A percentile compares a stretch with the other conserved stretches of the same genome.
phyloP scores from a whole-genome alignment of 352 stramenopile genomes.

The Phytophthora sansomeana region DNA sequence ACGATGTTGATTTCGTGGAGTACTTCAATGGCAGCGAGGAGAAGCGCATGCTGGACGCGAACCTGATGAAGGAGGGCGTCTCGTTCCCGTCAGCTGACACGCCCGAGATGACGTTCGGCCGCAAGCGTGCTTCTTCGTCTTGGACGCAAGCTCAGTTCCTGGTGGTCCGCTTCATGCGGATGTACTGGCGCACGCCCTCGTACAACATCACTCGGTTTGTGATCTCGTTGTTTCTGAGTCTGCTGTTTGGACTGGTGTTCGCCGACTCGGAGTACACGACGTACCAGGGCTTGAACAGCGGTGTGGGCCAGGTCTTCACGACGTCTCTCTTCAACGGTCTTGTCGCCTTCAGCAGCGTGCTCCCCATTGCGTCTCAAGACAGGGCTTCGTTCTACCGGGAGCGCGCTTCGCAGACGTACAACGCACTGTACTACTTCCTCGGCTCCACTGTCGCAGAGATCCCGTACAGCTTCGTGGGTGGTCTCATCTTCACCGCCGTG shows the following conservation, averaged over 20 bases:
- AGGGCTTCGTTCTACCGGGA: conserved; percentile 69
- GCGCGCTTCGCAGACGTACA: conserved; percentile 85
- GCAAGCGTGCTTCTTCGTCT: conserved; percentile 37
- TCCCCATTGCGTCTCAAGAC: conserved; percentile 80
- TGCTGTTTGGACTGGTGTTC: conserved; percentile 76
- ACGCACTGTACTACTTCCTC: conserved; percentile 60
- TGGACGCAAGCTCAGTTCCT: conserved; percentile 41
- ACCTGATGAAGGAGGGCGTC: conserved; percentile 44
- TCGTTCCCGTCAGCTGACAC: conserved; percentile 33
- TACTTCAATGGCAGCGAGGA: conserved; percentile 43
- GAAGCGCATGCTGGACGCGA: conserved; percentile 33
- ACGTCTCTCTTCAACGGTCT: conserved; percentile 81
- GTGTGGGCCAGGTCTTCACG: conserved; percentile 84
- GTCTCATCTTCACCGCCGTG: conserved; percentile 52
- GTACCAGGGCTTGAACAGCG: conserved; percentile 47
- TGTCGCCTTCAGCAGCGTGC: conserved; percentile 65
- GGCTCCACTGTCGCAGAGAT: conserved; percentile 62
- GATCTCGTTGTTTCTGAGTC: conserved; percentile 55
- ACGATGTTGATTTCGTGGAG: conserved; percentile 37
- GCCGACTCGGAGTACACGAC: conserved; percentile 60
- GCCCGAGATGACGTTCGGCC: conserved; percentile 47
- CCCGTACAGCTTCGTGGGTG: conserved; percentile 52
- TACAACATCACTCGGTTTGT: conserved; percentile 84
- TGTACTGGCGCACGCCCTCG: conserved; percentile 79
- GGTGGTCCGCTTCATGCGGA: too few relatives aligned